Base-by-base conservation (phyloP, 1,284 basidiomycete genomes). In the Anthracocystis panici-leucophaei region DNA sequence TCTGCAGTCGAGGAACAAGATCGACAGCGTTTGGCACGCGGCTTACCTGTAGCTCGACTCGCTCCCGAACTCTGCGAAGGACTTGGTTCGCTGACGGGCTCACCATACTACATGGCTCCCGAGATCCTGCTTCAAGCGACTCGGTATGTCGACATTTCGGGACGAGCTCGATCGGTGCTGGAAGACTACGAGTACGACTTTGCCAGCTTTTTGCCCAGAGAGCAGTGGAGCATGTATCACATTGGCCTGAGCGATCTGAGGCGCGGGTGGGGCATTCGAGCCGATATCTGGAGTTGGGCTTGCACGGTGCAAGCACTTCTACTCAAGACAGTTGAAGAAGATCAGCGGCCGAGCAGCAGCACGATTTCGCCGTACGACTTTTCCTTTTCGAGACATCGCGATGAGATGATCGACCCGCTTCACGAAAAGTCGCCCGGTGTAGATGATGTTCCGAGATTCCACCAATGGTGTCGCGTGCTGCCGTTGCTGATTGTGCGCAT, bases 201-300 rank as follows among this genome's bases (percentile, higher is more conserved):
- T 40, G 45, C 52, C 12, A 53, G 54, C 21, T 62, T 78, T 21
- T 56, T 76, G 2, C 45, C 62, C 1, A 52, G 52, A 14, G 57
- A 73, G 20, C 61, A 65, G 25, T 61, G 63, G 49, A 46, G 59
- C 5, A 57, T 66, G 57, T 72, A 75, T 21, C 65, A 73, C 42
- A 58, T 75, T 23, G 72, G 63, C 20, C 52, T 75, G 48, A 67
- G 65, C 48, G 80, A 81, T 53, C 69, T 80, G 25, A 60, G 64
- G 35, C 44, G 76, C 14, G 80, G 80, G 0, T 81, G 80, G 80
- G 80, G 80, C 11, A 75, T 78, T 48, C 75, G 76, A 25, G 70
- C 76, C 29, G 80, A 81, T 45, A 68, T 81, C 29, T 81, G 80
- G 80, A 78, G 75, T 35, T 81, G 80, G 80, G 76, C 69, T n/a